Evolutionary conservation across 495 filamentous ascomycete genomes (phyloP), one percentile per base, ranked within the genome.

Genomic region (Aspergillus olivimuriae): DNA sequence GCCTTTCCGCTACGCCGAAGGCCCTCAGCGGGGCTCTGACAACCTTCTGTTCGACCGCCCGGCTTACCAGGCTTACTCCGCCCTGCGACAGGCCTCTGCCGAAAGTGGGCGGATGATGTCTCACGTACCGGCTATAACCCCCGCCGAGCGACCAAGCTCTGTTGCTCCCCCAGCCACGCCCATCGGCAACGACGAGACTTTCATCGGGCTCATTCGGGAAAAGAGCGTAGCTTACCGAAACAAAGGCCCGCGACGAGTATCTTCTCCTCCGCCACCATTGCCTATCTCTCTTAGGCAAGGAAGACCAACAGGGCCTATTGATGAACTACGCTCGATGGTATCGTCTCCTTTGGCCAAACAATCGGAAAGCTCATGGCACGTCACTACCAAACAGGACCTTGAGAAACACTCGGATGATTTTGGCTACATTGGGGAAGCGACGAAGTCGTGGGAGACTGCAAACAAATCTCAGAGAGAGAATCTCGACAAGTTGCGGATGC

Each of bases 21-120:
- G 68, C 5, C 70, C 68, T 21, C 68, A 73, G 44, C 55, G 68
- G 43, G 66, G 68, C 37, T 71, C 66, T 5, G 69, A 73, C 30
- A 52, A 63, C 21, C 59, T 70, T 2, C 47, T 23, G 15, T 54
- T 72, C 34, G 60, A 58, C 32, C 63, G 61, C 5, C 68, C 68
- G 9, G 68, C 67, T n/a, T 67, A 70, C 33, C 58, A 72, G 50
- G 70, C 62, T 6, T 74, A 74, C 39, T 70, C 66, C 9, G 68
- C 64, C 31, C 51, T 72, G 38, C 61, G 70, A 19, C 68, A 69
- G 35, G 66, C 66, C 14, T 66, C 64, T 35, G 63, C 60, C 12
- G 62, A 66, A 31, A 70, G 61, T 40, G 68, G 70, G 24, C 60
- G 70, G 43, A 47, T 68, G 23, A 69, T 72, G 65, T 61, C 69